Conservation (phyloP, 495 filamentous ascomycete genomes). For the Rostrohypoxylon terebratum region DNA sequence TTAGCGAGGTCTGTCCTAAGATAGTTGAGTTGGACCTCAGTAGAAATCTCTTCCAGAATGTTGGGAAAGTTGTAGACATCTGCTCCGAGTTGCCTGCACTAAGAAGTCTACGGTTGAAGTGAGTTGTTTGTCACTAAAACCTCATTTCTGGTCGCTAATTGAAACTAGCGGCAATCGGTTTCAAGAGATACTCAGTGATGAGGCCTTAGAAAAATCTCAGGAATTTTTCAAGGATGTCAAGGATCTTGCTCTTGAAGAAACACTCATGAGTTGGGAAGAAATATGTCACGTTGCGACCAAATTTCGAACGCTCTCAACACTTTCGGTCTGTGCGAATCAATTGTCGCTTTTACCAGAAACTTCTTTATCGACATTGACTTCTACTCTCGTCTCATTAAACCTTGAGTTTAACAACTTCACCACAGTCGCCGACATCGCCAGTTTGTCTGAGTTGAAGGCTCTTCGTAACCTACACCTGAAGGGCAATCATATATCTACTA, state of each 20-base stretch:
- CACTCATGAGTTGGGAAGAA: constrained; percentile 77
- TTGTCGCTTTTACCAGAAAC: constrained; percentile 55
- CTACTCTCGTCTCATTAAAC: constrained; percentile 67
- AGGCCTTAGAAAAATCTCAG: constrained; percentile 48
- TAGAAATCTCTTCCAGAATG: constrained; percentile 78
- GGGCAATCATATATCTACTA: constrained; percentile 62
- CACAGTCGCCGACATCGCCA: constrained; percentile 66
- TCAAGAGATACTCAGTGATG: constrained; percentile 54
- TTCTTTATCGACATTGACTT: constrained; percentile 60
- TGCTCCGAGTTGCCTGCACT: constrained; percentile 73
- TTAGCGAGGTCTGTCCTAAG: constrained; percentile 66
- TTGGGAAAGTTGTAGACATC: constrained; percentile 74
- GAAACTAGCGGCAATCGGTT: constrained; percentile 80
- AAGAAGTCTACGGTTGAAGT: constrained; percentile 77
- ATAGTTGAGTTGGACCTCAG: constrained; percentile 88
- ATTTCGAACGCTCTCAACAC: constrained; percentile 70
- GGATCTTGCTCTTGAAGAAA: constrained; percentile 79
- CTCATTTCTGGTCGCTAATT: constrained; percentile 17
- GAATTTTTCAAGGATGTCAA: constrained; percentile 67
- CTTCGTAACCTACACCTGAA: constrained; percentile 73
- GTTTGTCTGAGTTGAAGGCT: constrained; percentile 66
- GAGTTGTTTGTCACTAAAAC: constrained; percentile 42
- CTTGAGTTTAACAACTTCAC: constrained; percentile 82
- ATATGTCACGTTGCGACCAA: constrained; percentile 61
- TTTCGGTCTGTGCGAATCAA: constrained; percentile 65